Base-by-base conservation (phyloP, 2,329 filamentous ascomycete genomes). In the Trichoderma asperellum region DNA sequence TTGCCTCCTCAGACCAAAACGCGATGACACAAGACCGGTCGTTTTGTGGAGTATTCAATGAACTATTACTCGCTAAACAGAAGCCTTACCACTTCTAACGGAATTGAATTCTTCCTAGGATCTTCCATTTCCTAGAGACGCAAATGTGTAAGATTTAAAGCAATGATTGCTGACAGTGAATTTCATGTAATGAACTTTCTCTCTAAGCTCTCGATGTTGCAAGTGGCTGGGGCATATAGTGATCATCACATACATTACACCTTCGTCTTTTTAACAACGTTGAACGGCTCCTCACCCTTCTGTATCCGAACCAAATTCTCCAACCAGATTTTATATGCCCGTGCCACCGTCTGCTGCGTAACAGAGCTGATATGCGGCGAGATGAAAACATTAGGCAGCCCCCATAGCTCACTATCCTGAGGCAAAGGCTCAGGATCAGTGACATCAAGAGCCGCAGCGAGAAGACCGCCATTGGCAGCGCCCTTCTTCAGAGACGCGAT, bases 351-450 rank as follows among this genome's bases (percentile, higher is more conserved):
- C 34, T 56, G 49, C 4, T 18, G 52, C 62, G 62, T 21, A 53
- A 21, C 8, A 18, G 62, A 65, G 7, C 62, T 65, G 11, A 56
- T n/a, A 43, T 65, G 62, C 21, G 62, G 62, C 11, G 62, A 43
- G 2, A 65, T 43, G n/a, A 65, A 56, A 12, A 65, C 62, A n/a
- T 65, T 65, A n/a, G 49, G 52, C 24, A 65, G n/a, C 5, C 52
- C 62, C 62, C 62, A 65, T 3, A 65, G 16, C 18, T 65, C 62
- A 32, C 52, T 65, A 18, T 65, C 62, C 34, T 35, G 35, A 21
- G 62, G 62, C 49, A 65, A 27, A 32, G 62, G 62, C 35, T 65
- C 62, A 3, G 62, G 62, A 24, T 65, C 62, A 5, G 62, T 65
- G 2, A 65, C 62, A 43, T 65, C 62, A 18, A 65, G 4, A 32